Evolutionary conservation across 2,329 filamentous ascomycete genomes (phyloP), one percentile per base, ranked within the genome.

Genomic region (Phoma sp.): DNA sequence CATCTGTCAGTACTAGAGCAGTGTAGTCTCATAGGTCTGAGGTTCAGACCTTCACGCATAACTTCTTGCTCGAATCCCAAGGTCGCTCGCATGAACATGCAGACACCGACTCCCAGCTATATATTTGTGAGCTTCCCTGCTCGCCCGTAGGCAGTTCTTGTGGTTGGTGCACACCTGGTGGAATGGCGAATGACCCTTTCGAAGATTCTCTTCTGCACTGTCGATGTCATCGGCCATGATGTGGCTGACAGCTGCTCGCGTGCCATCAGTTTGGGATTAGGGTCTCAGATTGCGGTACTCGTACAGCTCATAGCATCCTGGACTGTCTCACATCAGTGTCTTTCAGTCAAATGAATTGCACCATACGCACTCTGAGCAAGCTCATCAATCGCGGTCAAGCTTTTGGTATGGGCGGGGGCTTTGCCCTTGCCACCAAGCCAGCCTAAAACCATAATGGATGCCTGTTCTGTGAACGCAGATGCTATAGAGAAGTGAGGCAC

Each of bases 161-260:
- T 23, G 39, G 38, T 25, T 21, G 17, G 18, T 21, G 25, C 63
- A 53, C 67, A 87, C 84, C 77, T 86, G 86, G 76, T 99, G 95
- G 71, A 96, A 98, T n/a, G 91, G 85, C 5, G 93, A 96, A 62
- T 84, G 83, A 37, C 90, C 88, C 62, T 88, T 84, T 43, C 84
- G 83, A 29, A 96, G 81, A 34, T 86, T 85, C 56, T 81, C 81
- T 76, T 96, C 91, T 5, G 95, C 95, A 32, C 85, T 87, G 29
- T 92, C 90, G 56, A 98, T 88, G 76, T 98, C 92, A 76, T 96
- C 92, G 70, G 95, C 89, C 82, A 96, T 89, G 64, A 96, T 91
- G 52, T 90, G 79, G 7, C 84, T 82, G 4, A 88, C 86, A 32
- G 90, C 89, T 73, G 52, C 47, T 66, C 59, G 59, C 55, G 56